Percentiles rank a stretch among this genome's conserved stretches.
Evolutionary conservation across 2,329 filamentous ascomycete genomes (phyloP).

Genomic region (Botrytis squamosa): DNA sequence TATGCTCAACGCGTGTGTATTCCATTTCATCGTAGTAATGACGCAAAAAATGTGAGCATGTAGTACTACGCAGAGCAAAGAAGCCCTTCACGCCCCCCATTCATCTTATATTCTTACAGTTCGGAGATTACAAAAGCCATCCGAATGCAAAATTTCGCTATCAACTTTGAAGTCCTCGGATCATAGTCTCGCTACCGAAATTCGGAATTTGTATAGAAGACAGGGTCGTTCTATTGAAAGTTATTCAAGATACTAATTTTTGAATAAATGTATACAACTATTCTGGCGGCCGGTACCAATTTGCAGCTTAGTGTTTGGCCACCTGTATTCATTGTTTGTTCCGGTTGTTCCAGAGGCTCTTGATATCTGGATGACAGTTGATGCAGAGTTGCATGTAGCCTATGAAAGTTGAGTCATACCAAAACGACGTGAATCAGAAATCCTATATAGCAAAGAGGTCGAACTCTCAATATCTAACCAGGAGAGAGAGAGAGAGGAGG

Average conservation of each 20-base stretch:
- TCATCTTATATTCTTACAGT: no score
- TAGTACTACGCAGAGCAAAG: no score
- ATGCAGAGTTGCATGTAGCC: neutral
- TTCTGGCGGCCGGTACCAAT: neutral
- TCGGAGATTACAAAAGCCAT: neutral
- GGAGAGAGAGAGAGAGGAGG: neutral
- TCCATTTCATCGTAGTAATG: neutral
- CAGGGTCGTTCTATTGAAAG: neutral
- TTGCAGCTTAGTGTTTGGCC: neutral
- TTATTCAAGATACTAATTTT: fast-evolving
- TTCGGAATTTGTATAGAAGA: neutral
- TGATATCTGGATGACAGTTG: no score
- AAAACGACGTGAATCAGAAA: neutral
- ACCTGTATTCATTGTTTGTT: neutral
- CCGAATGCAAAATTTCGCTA: neutral
- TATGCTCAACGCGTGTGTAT: neutral
- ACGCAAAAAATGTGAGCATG: neutral
- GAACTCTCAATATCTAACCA: neutral
- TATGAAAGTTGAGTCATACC: neutral
- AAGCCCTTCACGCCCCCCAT: no score
- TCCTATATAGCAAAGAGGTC: neutral
- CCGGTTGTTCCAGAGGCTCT: neutral
- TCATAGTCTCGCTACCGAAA: neutral
- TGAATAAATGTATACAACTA: neutral
- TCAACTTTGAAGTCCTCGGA: neutral